Evolutionary conservation across 345 rosid genomes (phyloP), one percentile per base, ranked within the genome.

Genomic region (Dipteronia dyeriana): DNA sequence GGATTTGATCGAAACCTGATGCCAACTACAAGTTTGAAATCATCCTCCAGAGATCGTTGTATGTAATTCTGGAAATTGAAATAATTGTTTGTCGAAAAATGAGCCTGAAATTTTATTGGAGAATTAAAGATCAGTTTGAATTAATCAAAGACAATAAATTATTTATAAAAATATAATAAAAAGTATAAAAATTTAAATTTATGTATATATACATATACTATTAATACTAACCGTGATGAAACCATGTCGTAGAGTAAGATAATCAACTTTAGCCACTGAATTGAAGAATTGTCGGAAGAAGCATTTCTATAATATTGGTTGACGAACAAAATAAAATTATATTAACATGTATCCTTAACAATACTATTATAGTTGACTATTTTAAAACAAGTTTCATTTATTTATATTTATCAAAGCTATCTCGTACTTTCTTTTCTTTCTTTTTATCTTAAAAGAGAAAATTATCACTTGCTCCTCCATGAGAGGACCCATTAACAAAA

Each of bases 61-160:
- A 93, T 91, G 86, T 93, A 91, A 17, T 84, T 86, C 74, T 88
- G 97, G 80, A 93, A 93, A 78, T 93, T 75, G 78, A 93, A 93
- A 49, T 87, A 31, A 62, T 77, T 84, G 43, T 69, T 85, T 16
- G 82, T 71, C 2, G 92, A 77, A 67, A 88, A 39, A 79, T 90
- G 97, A 75, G 92, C 84, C 97, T 91, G 82, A 68, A 72, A 29
- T 73, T 57, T 63, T 23, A 64, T 53, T 53, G 7, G 20, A 1
- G 12, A 5, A 7, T 16, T 1, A 7, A 7, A 26, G 9, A 31
- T 59, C 22, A 59, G 25, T 34, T 16, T 53, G 14, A 20, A 51
- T 9, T 3, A 5, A 53, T 12, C 6, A 5, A 53, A 53, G 57
- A 53, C 57, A 53, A 16, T 19, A 16, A 16, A 53, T 16, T 51